These are phyloP conservation scores for Boletus rex-veris DNA, from an alignment of 768 basidiomycete species.

Conservation along the genomic window DNA sequence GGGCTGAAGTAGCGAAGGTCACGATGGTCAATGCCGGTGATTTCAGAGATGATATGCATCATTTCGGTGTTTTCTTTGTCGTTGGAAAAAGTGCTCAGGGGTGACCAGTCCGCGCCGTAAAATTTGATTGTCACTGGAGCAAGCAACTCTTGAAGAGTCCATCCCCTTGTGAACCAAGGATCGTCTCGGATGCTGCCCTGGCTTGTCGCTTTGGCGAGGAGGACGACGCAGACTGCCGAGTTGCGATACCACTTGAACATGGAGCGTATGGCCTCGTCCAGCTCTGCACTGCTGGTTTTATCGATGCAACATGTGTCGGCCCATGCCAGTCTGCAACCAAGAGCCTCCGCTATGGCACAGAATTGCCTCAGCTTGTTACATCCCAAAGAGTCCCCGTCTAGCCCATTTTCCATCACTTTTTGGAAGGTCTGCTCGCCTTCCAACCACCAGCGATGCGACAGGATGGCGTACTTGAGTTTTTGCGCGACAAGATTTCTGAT, in stretches of 20 bases:
- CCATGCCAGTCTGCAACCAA: slow-evolving; percentile 22
- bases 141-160: slow-evolving; percentile 22
- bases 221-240: slow-evolving; percentile 21
- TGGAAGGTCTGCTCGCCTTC: slow-evolving; percentile 14
- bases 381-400: slow-evolving; percentile 1
- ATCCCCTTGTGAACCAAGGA: slow-evolving; percentile 23
- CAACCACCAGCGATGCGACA: slow-evolving; percentile 15
- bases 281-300: slow-evolving; percentile 28
- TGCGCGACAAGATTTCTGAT: slow-evolving; percentile 5
- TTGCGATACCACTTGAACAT: slow-evolving; percentile 26
- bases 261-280: slow-evolving; percentile 29
- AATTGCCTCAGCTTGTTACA: slow-evolving; percentile 15
- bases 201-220: slow-evolving; percentile 6
- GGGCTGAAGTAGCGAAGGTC: slow-evolving; percentile 21
- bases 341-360: slow-evolving; percentile 6
- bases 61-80: slow-evolving; percentile 20
- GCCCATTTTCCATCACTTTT: slow-evolving; percentile 4
- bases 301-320: slow-evolving; percentile 28
- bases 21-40: slow-evolving; percentile 10
- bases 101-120: slow-evolving; percentile 13
- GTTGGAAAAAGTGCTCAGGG: slow-evolving; percentile 8
- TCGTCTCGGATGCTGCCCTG: slow-evolving; percentile 5
- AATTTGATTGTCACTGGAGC: slow-evolving; percentile 22
- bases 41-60: slow-evolving; percentile 8
- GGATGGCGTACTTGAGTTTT: slow-evolving; percentile 11